phyloP scores from a whole-genome alignment of 2,329 filamentous ascomycete species.

The Emergomyces orientalis region DNA sequence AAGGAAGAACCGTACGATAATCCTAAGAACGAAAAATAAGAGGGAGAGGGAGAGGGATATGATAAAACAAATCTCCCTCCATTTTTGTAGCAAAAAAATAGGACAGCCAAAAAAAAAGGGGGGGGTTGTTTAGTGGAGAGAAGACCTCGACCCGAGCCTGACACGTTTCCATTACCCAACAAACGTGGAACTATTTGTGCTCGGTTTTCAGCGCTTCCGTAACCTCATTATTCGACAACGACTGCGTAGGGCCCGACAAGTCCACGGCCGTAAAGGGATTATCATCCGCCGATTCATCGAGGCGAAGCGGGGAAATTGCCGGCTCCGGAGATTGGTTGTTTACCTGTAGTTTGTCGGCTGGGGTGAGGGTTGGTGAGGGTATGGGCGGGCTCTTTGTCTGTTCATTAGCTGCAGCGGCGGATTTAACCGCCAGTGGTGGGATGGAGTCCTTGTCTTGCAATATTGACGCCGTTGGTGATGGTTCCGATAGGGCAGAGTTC shows the following conservation, averaged over 20 bases:
- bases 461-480: neutral
- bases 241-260: neutral
- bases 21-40: neutral
- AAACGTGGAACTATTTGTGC: neutral
- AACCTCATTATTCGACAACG: neutral
- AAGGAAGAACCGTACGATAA: neutral
- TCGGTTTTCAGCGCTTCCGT: neutral
- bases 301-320: slow-evolving; percentile 9
- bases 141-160: too few relatives aligned
- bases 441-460: neutral
- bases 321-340: neutral
- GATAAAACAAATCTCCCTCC: neutral
- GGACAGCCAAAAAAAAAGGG: neutral
- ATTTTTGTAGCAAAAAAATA: neutral
- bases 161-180: neutral
- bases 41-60: neutral
- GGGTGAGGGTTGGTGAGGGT: slow-evolving; percentile 8
- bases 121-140: too few relatives aligned
- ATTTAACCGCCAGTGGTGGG: neutral
- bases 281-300: slow-evolving; percentile 7
- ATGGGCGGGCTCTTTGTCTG: neutral
- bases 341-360: slow-evolving; percentile 8
- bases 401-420: neutral
- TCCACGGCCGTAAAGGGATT: neutral
- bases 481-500: neutral